Percentiles rank a stretch among this genome's conserved stretches.
Conservation (phyloP, 805 yeast genomes). For the Tetrapisispora namnaoensis region DNA sequence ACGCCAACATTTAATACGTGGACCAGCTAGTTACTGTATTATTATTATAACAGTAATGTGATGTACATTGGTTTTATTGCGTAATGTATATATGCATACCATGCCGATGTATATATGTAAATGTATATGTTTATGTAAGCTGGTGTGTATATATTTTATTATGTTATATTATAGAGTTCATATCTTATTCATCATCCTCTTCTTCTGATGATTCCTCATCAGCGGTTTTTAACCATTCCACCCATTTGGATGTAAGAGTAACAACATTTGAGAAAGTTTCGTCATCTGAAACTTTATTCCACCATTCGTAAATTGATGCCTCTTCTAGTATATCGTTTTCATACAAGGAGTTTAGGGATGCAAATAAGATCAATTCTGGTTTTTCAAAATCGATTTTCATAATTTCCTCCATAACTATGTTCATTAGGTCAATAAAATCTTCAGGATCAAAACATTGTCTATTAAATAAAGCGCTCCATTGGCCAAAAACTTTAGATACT, state of each 20-base stretch:
- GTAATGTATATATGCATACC: too few species aligned
- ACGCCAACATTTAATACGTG: too few species aligned
- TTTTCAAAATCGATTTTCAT: constrained; percentile 20
- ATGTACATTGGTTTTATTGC: too few species aligned
- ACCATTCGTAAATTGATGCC: constrained; percentile 73
- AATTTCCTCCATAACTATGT: constrained; percentile 31
- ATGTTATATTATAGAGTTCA: background rate
- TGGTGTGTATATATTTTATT: background rate
- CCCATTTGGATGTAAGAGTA: constrained; percentile 56
- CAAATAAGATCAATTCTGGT: constrained; percentile 30
- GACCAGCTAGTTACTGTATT: too few species aligned
- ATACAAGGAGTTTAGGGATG: constrained; percentile 52
- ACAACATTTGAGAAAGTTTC: constrained; percentile 42
- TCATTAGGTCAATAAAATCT: constrained; percentile 68
- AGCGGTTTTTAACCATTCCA: constrained; percentile 82
- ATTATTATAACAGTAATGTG: too few species aligned
- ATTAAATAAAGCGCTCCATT: constrained; percentile 74
- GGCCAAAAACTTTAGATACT: constrained; percentile 57
- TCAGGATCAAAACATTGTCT: constrained; percentile 76
- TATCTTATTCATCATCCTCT: constrained; percentile 37
- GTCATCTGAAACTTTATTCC: constrained; percentile 40
- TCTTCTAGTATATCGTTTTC: constrained; percentile 79
- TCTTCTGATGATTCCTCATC: constrained; percentile 50
- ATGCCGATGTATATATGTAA: too few species aligned
- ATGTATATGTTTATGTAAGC: background rate